A percentile compares a stretch with the other conserved stretches of the same genome.
Evolutionary conservation across 2,329 filamentous ascomycete genomes (phyloP).

Genomic region (Fusarium caatingaense): DNA sequence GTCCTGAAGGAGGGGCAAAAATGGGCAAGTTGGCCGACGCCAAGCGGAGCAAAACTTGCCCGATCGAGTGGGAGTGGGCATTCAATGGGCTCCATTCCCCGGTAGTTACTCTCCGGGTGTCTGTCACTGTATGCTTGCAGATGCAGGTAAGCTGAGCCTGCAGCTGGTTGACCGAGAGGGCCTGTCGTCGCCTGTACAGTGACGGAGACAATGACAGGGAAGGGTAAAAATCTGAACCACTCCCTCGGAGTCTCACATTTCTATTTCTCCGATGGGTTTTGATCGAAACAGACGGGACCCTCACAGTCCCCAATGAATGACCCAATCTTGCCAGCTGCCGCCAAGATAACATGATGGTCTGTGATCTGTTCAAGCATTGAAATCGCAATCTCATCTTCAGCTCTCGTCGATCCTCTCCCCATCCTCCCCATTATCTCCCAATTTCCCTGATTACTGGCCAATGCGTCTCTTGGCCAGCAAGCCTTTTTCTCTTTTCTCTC

Average conservation of each 20-base stretch:
- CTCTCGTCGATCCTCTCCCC: neutral
- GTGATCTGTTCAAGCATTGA: neutral
- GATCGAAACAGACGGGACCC: neutral
- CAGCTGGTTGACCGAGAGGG: neutral
- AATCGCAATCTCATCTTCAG: conserved; percentile 11
- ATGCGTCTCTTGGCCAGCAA: conserved; percentile 3
- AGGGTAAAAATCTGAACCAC: neutral
- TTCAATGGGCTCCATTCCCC: neutral
- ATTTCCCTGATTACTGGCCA: neutral
- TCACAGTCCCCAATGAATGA: neutral
- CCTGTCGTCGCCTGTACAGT: neutral
- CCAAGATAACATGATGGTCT: neutral
- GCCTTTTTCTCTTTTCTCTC: neutral
- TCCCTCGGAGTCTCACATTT: neutral
- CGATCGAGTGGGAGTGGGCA: neutral
- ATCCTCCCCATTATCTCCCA: neutral
- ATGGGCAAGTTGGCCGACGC: conserved; percentile 26
- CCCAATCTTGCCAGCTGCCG: neutral
- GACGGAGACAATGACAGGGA: neutral
- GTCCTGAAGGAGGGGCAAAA: conserved; percentile 1
- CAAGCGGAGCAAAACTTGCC: conserved; percentile 20
- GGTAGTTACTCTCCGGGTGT: neutral
- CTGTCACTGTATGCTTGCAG: neutral
- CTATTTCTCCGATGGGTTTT: neutral
- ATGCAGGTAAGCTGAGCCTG: neutral